Evolutionary conservation across 345 rosid species (phyloP).

Genomic region (Lepidium didymum): DNA sequence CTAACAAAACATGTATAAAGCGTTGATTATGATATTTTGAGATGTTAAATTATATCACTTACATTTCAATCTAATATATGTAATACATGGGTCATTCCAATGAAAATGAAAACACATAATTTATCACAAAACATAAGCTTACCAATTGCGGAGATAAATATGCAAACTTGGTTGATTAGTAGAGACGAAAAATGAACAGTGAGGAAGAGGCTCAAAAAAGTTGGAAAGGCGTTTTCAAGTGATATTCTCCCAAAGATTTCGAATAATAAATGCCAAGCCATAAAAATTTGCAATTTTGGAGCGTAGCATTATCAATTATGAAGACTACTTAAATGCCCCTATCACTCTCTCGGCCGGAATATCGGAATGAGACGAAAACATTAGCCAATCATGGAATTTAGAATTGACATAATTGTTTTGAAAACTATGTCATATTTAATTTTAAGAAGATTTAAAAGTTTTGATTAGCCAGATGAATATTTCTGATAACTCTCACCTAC

Average conservation of each 20-base stretch:
- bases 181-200: not conserved
- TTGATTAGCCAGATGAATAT: too few species aligned
- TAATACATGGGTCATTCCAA: too few species aligned
- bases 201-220: not conserved
- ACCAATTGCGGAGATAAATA: not conserved
- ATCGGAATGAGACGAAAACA: not conserved
- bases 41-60: too few species aligned
- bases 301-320: not conserved
- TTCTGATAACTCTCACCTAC: too few species aligned
- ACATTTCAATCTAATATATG: too few species aligned
- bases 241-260: not conserved
- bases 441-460: too few species aligned
- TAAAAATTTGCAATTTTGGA: not conserved
- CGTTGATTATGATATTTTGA: too few species aligned
- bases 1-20: too few species aligned
- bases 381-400: not conserved
- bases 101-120: too few species aligned
- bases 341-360: not conserved
- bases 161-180: not conserved
- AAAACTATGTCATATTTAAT: too few species aligned
- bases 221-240: not conserved
- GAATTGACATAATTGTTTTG: not conserved
- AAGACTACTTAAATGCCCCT: not conserved
- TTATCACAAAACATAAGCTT: too few species aligned
- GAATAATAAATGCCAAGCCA: not conserved